Base-by-base conservation (phyloP, 345 rosid species). In the Physaria fendleri region DNA sequence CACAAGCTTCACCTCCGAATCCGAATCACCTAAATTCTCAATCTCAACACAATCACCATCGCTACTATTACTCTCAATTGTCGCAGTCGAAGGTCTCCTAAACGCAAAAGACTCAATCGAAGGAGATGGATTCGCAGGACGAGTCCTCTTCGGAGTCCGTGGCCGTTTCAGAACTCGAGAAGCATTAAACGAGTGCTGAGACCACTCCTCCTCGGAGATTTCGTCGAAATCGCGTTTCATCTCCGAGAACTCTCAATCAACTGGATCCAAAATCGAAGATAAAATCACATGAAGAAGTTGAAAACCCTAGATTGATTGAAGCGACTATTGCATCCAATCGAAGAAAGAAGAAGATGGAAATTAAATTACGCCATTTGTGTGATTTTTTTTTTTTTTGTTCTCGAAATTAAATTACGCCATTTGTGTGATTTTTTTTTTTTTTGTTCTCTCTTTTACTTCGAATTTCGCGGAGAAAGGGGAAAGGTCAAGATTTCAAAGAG, bases 131-230 rank as follows among this genome's bases (percentile, higher is more conserved):
- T 69, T 55, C 68, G 38, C 7, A 17, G 53, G 66, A 17, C 62
- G 74, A 29, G 63, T 69, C 42, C 6, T 22, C 11, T 68, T 71
- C 12, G 77, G 71, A 5, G 78, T 32, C 7, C 68, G 63, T 27
- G 70, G 60, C 14, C 67, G 71, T 67, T 76, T 74, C 59, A 89
- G 81, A 29, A 87, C 82, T 7, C 90, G 92, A 10, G 96, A 93
- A 20, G 97, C 77, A 68, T 83, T 78, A 76, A 87, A 93, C 25
- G 86, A 76, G 74, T 79, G 80, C 14, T 72, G 63, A 18, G 75
- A 80, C 99, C 99, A 93, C 68, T 93, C 96, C 29, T 87, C 96
- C 54, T 89, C 99, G 9, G 99, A 79, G 78, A 93, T 87, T 74
- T 93, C 97, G 4, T 74, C 77, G 71, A 82, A 85, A 39, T 39